Evolutionary conservation across 768 basidiomycete species (phyloP), one percentile per base, ranked within the genome.

Genomic region (Mycena olivaceomarginata): DNA sequence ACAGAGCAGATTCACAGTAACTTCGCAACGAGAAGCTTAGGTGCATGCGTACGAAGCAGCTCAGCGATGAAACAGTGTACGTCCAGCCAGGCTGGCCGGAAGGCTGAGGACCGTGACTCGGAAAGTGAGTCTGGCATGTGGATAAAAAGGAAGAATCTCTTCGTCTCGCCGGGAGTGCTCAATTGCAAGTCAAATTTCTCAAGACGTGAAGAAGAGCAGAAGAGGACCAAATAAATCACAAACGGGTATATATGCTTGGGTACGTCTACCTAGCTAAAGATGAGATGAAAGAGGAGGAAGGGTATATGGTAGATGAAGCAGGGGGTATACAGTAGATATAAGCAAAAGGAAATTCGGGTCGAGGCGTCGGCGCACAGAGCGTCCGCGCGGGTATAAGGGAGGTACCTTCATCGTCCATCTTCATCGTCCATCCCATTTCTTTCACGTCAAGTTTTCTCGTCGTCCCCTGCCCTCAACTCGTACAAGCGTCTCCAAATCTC

Each of bases 381-480:
- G 70, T 67, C 72, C 72, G 65, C 43, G 72, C 72, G 72, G 65
- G 65, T 74, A 74, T 74, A 63, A 22, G 13, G 59, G 40, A 68
- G 59, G 2, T 0, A 0, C 72, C 67, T 74, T 39, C 62, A 48
- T 15, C 46, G 13, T 18, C 11, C 46, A 15, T 16, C 48, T 64
- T 43, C 40, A 18, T 64, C 63, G 10, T 48, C 45, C 6, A 25
- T 25, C 25, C 4, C 31, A 31, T 18, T 11, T 11, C 40, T 37
- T 25, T 25, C n/a, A 25, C 25, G 2, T 25, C 25, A 25, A 25
- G 25, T 25, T 22, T 22, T 43, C 25, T 25, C 31, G 20, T 7
- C 41, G 15, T 22, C 25, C 13, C 43, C 13, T 25, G 25, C 5
- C 22, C 13, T n/a, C 22, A 45, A 3, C 22, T 65, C 64, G 11